Base-by-base conservation (phyloP, 176 grass and related monocot genomes). In the Oryza australiensis region DNA sequence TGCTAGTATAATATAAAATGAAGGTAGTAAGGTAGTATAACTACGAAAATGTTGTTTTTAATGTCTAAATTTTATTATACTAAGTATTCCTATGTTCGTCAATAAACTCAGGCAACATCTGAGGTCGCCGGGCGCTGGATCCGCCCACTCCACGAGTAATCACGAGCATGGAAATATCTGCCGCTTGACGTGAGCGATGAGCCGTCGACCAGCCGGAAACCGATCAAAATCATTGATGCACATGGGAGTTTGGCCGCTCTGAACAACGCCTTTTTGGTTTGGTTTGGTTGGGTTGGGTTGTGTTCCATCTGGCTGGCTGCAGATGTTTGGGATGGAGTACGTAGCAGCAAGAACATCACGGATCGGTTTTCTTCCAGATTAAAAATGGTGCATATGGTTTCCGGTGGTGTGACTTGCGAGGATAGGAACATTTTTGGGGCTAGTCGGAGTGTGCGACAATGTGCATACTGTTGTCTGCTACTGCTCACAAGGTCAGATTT, bases 401-500 rank as follows among this genome's bases (percentile, higher is more conserved):
- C 32, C 33, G 28, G 34, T 42, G 29, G 23, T 10, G 23, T 37
- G 22, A 69, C 66, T 37, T n/a, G 57, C 3, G 35, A 40, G 16
- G 64, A 67, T 24, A 37, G 4, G 30, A n/a, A 16, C 12, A 24
- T 30, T 23, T n/a, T 15, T 14, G 43, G 77, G 12, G 49, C 53
- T n/a, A 20, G 51, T 15, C 20, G n/a, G 55, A 60, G 55, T 7
- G 5, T 0, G 70, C 11, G 80, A 79, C 86, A 78, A 53, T 70
- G 63, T 49, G 64, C 64, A 88, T 72, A 70, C 12, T 12, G 70
- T 72, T 49, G 79, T 40, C 79, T 32, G n/a, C 30, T 76, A 40
- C 59, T 73, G 68, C 32, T 26, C 79, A 45, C 74, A 26, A 83
- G 55, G 80, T 83, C 80, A 83, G 15, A 18, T 43, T 48, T 68